Evolutionary conservation across 108 stramenopile genomes (phyloP), one percentile per base, ranked within the genome.

Genomic region (Fistulifera pelliculosa): DNA sequence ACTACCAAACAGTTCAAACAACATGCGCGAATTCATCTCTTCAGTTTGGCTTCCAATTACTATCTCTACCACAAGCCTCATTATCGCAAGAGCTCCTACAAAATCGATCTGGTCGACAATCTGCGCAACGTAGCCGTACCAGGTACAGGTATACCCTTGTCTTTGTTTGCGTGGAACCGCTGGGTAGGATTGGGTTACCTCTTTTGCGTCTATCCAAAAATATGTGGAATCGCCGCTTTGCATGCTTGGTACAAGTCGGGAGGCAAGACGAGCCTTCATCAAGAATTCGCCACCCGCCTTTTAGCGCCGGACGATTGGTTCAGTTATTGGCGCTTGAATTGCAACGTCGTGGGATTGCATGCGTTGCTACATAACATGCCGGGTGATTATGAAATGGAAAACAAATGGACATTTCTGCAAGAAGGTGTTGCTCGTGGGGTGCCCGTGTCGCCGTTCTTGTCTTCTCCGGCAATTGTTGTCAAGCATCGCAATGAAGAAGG

Each of bases 401-500:
- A 98, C 64, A 98, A 99, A 66, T 96, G 96, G 94, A 94, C 93
- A 28, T 99, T 98, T 62, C 64, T 99, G 12, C 68, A 75, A 22
- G 74, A 84, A 51, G 96, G 94, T 15, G 48, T 67, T 6, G 69
- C 71, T 52, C 61, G 61, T 2, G 89, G 81, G 4, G 92, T 99
- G 38, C 95, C 96, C 12, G 75, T 99, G 8, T 87, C 89, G 14
- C 98, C 98, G 0, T 93, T 68, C 57, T 61, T 96, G 49, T 62
- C 74, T n/a, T 54, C 67, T 10, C 86, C 91, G 0, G 94, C 70
- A 25, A 75, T 99, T 50, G 94, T 96, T 1, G 85, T 94, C 40
- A 99, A 99, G 66, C 93, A 98, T 66, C 83, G 90, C 3, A 95
- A 96, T 49, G 96, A 97, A 60, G 98, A 99, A 65, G 98, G 98